Evolutionary conservation across 75 land plant genomes (phyloP).

Genomic region (Pinus albicaulis): DNA sequence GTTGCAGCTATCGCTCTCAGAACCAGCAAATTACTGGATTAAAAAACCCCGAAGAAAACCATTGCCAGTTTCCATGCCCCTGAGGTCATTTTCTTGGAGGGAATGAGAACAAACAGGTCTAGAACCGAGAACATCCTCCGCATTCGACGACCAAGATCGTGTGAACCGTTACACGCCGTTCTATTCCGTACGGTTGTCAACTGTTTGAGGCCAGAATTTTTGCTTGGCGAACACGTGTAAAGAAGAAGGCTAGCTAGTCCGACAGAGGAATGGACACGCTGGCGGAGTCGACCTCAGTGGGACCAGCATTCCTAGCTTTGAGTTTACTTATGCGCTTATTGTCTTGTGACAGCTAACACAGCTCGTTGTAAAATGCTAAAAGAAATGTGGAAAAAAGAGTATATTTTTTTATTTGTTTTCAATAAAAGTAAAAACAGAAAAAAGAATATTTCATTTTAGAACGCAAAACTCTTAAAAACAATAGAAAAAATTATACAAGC

Average conservation of each 20-base stretch:
- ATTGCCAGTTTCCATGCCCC: background rate
- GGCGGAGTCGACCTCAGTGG: background rate
- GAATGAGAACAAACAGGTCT: background rate
- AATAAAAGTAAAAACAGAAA: too few species aligned
- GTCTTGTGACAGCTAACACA: background rate
- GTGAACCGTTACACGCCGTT: background rate
- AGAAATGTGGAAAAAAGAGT: too few species aligned
- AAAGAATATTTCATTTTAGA: too few species aligned
- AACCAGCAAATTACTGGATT: background rate
- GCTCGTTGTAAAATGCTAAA: too few species aligned
- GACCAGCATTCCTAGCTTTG: background rate
- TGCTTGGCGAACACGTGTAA: background rate
- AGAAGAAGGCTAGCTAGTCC: background rate
- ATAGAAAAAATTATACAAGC: too few species aligned
- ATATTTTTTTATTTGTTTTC: too few species aligned
- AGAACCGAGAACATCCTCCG: conserved; percentile 1
- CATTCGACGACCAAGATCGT: background rate
- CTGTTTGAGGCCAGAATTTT: background rate
- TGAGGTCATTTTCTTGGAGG: background rate
- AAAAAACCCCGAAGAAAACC: background rate
- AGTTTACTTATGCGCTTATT: background rate
- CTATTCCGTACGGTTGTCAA: background rate
- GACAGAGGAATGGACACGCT: background rate
- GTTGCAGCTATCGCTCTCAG: background rate
- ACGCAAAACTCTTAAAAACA: too few species aligned